Percentiles rank a stretch among this genome's conserved stretches.
Conservation (phyloP, 345 rosid species). For the Populus deltoides region DNA sequence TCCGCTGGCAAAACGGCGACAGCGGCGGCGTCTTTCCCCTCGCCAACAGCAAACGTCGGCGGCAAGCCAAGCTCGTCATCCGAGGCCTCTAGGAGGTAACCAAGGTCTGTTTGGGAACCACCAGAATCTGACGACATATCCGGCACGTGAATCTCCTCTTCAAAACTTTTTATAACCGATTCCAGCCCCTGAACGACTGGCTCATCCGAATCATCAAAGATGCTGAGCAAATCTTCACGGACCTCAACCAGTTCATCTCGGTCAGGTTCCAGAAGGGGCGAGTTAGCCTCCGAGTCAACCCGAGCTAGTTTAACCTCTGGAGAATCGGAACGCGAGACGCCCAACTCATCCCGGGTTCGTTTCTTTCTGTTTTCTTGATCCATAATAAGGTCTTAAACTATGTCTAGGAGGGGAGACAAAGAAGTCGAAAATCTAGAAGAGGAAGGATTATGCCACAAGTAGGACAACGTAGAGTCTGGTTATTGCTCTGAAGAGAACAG, state of each 20-base stretch:
- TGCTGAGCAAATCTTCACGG: conserved; percentile 53
- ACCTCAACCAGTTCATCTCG: neutral
- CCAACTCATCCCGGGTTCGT: conserved; percentile 26
- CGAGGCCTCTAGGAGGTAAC: conserved; percentile 71
- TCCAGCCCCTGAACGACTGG: conserved; percentile 57
- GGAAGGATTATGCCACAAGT: too few species aligned
- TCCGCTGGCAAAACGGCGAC: conserved; percentile 18
- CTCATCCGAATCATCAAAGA: conserved; percentile 58
- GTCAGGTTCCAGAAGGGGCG: neutral
- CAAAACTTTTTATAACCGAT: conserved; percentile 69
- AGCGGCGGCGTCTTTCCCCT: conserved; percentile 19
- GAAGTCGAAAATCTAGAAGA: too few species aligned
- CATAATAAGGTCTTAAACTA: neutral
- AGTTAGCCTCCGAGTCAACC: conserved; percentile 2
- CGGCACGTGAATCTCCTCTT: conserved; percentile 48
- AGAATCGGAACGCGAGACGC: conserved; percentile 10
- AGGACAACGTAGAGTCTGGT: too few species aligned
- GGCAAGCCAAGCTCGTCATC: conserved; percentile 85
- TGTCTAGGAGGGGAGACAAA: neutral
- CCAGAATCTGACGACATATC: conserved; percentile 20
- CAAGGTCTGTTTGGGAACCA: conserved; percentile 51
- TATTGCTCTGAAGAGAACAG: too few species aligned
- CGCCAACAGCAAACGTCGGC: conserved; percentile 37
- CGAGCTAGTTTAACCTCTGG: conserved; percentile 30
- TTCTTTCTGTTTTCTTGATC: conserved; percentile 23